Base-by-base conservation (phyloP, 176 grass and related monocot genomes). In the Aegilops speltoides region DNA sequence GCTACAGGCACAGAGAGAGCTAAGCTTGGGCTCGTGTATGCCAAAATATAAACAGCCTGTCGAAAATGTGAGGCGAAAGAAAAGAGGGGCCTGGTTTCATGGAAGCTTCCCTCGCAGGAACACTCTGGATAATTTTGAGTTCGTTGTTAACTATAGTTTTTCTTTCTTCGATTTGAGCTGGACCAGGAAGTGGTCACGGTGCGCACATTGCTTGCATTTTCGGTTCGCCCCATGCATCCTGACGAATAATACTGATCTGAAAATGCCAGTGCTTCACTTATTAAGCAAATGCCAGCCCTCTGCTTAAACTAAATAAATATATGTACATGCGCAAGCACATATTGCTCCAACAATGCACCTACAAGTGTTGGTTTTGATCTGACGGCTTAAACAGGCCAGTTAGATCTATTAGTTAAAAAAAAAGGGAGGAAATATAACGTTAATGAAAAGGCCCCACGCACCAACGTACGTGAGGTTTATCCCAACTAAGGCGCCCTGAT, bases 51-150 rank as follows among this genome's bases (percentile, higher is more conserved):
- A 6, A 33, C 56, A 84, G 28, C 10, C 29, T 68, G 36, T n/a
- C 25, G 37, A 26, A 22, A 62, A 69, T 26, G 36, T n/a, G 24
- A 43, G 15, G 10, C n/a, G 3, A 24, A 10, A 8, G 46, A 48
- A 48, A 48, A 16, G 1, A 0, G 4, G 37, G 76, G n/a, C 15
- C 46, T 15, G 1, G 14, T 68, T 64, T 24, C 13, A 9, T 8
- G 60, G 73, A 76, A 83, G 78, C 73, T 82, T 87, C 69, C 86
- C 11, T 6, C 0, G 67, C 50, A 68, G 59, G 11, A 81, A 33
- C 76, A 80, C 22, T n/a, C 4, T 65, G 2, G 78, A 80, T 80
- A 26, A 22, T 9, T 60, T 22, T 43, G 26, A 22, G 33, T 4
- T 2, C 22, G 17, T 25, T 79, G 54, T 17, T n/a, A 16, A 57